These are phyloP conservation scores for Kodamaea sp. DNA, from an alignment of 1,139 yeast species.

Conservation along the genomic window DNA sequence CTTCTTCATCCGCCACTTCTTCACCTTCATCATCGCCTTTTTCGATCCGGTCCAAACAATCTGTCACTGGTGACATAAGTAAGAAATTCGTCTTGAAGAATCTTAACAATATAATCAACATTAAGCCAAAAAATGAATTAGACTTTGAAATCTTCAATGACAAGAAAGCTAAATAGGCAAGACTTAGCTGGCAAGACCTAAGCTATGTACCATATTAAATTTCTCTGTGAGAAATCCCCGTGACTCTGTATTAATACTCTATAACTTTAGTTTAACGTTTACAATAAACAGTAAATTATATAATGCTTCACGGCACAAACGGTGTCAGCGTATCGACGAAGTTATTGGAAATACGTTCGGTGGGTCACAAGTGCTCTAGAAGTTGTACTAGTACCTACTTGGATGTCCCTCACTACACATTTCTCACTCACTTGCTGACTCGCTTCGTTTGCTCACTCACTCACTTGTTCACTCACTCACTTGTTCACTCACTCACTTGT, in stretches of 20 bases:
- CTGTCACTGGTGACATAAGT: slow-evolving; percentile 11
- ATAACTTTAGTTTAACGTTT: not conserved
- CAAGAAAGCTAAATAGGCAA: slow-evolving; percentile 1
- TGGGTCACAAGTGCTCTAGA: too few relatives aligned
- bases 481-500: too few relatives aligned
- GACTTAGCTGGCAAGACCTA: not conserved
- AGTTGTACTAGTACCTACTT: too few relatives aligned
- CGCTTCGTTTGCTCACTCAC: too few relatives aligned
- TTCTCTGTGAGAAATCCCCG: too few relatives aligned
- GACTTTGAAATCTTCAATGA: slow-evolving; percentile 18
- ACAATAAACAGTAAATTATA: too few relatives aligned
- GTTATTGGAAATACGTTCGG: too few relatives aligned
- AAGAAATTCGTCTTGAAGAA: slow-evolving; percentile 16
- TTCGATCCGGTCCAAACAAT: not conserved
- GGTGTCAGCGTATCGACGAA: too few relatives aligned
- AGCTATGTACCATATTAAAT: not conserved
- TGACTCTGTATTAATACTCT: not conserved
- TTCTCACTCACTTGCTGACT: too few relatives aligned
- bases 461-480: too few relatives aligned
- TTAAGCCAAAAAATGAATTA: slow-evolving; percentile 12
- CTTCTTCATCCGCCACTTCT: not conserved
- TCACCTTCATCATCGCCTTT: slow-evolving; percentile 4
- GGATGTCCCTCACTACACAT: too few relatives aligned
- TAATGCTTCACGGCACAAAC: too few relatives aligned
- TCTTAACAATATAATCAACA: slow-evolving; percentile 10